Percentiles rank a stretch among this genome's conserved stretches.
These are phyloP conservation scores for Chalaropsis thielavioides DNA, from an alignment of 2,329 filamentous ascomycete species.

Conservation along the genomic window DNA sequence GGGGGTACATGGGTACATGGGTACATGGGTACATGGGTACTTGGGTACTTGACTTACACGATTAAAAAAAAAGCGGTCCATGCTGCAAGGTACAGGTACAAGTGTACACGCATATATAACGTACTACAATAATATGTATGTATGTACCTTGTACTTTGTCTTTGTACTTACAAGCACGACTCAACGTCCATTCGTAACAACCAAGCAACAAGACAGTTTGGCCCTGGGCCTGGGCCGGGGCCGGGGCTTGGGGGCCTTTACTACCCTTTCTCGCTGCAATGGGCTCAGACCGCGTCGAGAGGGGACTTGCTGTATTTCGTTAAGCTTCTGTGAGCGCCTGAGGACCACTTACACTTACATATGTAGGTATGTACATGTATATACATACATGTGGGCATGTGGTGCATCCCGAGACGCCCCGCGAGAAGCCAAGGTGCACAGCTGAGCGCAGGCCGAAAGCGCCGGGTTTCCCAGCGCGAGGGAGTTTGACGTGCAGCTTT, in stretches of 20 bases:
- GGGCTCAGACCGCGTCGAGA: not conserved
- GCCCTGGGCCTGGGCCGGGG: not conserved
- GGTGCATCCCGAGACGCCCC: no score
- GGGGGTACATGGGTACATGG: not conserved
- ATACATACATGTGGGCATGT: no score
- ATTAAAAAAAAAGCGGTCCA: not conserved
- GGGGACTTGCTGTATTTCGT: not conserved
- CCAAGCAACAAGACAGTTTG: not conserved
- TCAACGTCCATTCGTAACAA: no score
- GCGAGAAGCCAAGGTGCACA: no score
- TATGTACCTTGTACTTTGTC: not conserved
- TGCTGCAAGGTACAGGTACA: conserved; percentile 3
- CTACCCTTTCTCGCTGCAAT: not conserved
- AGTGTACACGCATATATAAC: not conserved
- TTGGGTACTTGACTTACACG: not conserved
- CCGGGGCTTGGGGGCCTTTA: not conserved
- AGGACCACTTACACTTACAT: no score
- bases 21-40: not conserved
- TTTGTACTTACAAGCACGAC: not conserved
- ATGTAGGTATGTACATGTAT: no score
- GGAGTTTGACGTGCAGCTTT: no score
- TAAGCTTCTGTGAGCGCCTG: not conserved
- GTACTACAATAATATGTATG: no score
- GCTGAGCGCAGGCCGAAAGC: no score
- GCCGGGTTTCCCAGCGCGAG: not conserved